Conservation (phyloP, 176 grass and related monocot species). For the Oryza brachyantha region DNA sequence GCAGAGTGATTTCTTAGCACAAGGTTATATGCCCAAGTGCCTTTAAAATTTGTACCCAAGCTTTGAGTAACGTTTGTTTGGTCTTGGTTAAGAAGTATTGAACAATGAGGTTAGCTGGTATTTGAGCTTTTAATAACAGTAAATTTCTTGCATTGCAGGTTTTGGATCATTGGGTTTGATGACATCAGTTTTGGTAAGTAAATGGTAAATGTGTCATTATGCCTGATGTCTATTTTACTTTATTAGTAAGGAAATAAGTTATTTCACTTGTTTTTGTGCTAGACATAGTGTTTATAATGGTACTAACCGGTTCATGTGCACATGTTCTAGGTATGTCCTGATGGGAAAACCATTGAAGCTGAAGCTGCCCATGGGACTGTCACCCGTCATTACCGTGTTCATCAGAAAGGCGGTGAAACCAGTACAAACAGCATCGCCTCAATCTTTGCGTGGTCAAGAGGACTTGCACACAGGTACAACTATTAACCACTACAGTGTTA, state of each 20-base stretch:
- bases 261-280: constrained; percentile 1
- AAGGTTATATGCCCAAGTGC: constrained; percentile 66
- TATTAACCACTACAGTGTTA: background rate
- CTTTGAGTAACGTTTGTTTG: background rate
- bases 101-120: background rate
- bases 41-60: background rate
- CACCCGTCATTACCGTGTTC: constrained; percentile 58
- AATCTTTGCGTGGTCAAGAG: constrained; percentile 64
- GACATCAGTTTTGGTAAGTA: constrained; percentile 93
- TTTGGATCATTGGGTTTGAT: constrained; percentile 97
- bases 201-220: background rate
- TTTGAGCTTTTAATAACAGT: background rate
- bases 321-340: constrained; percentile 46
- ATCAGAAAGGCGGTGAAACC: constrained; percentile 64
- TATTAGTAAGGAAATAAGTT: background rate
- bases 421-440: constrained; percentile 68
- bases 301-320: background rate
- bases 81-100: background rate
- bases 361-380: constrained; percentile 71
- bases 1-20: constrained; percentile 97
- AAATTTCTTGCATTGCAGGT: constrained; percentile 39
- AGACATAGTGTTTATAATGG: background rate
- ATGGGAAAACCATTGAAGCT: constrained; percentile 70
- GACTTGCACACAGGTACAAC: constrained; percentile 58
- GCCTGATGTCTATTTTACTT: background rate